These are phyloP conservation scores for Boletus insuetus DNA, from an alignment of 768 basidiomycete genomes.

Conservation along the genomic window DNA sequence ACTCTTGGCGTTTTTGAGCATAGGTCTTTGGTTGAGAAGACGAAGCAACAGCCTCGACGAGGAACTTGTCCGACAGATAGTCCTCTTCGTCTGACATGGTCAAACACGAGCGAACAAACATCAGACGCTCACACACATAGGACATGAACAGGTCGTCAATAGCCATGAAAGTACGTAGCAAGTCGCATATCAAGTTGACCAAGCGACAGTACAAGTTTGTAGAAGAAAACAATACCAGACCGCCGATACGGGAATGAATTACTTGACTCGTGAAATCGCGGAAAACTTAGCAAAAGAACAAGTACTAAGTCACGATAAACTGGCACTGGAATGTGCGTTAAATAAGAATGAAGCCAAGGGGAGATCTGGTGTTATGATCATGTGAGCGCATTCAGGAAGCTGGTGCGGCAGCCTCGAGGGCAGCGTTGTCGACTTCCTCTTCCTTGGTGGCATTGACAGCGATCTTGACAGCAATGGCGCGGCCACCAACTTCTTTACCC, in stretches of 20 bases:
- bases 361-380: constrained; percentile 19
- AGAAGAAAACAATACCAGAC: constrained; percentile 48
- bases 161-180: constrained; percentile 29
- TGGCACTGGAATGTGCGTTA: constrained; percentile 24
- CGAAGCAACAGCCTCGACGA: constrained; percentile 40
- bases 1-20: constrained; percentile 65
- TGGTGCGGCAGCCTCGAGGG: constrained; percentile 31
- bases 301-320: constrained; percentile 32
- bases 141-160: constrained; percentile 28
- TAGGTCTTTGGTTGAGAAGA: constrained; percentile 58
- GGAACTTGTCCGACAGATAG: constrained; percentile 87
- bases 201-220: constrained; percentile 31
- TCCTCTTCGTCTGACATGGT: constrained; percentile 75
- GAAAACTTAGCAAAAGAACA: constrained; percentile 37
- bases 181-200: constrained; percentile 25
- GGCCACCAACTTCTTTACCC: constrained; percentile 84
- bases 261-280: constrained; percentile 35
- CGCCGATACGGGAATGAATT: constrained; percentile 27
- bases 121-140: constrained; percentile 6
- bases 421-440: constrained; percentile 46
- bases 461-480: constrained; percentile 89
- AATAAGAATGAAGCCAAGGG: constrained; percentile 27
- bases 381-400: constrained; percentile 20
- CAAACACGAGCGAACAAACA: constrained; percentile 20
- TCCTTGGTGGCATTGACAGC: constrained; percentile 82